Evolutionary conservation across 2,329 filamentous ascomycete genomes (phyloP).

Genomic region (Ophiocordyceps camponoti-floridani): DNA sequence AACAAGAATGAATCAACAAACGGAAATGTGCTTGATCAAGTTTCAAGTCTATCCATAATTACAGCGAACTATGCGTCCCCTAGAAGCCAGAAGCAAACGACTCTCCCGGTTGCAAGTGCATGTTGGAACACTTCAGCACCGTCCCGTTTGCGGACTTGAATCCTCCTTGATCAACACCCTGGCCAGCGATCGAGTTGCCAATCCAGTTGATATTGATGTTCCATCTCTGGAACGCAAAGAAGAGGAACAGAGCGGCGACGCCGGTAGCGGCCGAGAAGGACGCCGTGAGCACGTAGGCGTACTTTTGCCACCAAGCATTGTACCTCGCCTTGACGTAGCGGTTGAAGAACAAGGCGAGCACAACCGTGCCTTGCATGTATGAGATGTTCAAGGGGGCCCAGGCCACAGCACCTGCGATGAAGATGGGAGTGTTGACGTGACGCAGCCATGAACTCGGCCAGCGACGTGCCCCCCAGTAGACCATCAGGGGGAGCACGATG

Average conservation of each 20-base stretch:
- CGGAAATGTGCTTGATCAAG: too few relatives aligned
- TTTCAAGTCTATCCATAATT: too few relatives aligned
- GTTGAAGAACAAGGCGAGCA: constrained; percentile 10
- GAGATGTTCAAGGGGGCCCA: constrained; percentile 11
- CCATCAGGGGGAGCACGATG: constrained; percentile 5
- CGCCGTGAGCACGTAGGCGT: constrained; percentile 11
- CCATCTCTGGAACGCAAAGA: constrained; percentile 8
- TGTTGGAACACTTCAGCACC: constrained; percentile 5
- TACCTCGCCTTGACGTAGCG: constrained; percentile 8
- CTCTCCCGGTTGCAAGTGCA: constrained; percentile 6
- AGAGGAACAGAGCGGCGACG: constrained; percentile 9
- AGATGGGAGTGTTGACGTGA: constrained; percentile 8
- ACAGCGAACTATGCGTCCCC: neutral
- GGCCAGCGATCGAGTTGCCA: constrained; percentile 5
- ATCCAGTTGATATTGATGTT: constrained; percentile 8
- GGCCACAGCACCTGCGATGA: constrained; percentile 8
- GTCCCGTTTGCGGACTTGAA: constrained; percentile 2
- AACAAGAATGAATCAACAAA: too few relatives aligned
- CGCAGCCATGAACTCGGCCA: constrained; percentile 7
- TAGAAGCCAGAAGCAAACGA: constrained; percentile 6
- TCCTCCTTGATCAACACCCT: constrained; percentile 9
- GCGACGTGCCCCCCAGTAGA: constrained; percentile 5
- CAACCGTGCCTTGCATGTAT: constrained; percentile 8
- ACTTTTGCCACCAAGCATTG: constrained; percentile 10
- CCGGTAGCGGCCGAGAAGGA: constrained; percentile 11